These are phyloP conservation scores for Colletotrichum limetticola DNA, from an alignment of 2,329 filamentous ascomycete species.

Conservation along the genomic window DNA sequence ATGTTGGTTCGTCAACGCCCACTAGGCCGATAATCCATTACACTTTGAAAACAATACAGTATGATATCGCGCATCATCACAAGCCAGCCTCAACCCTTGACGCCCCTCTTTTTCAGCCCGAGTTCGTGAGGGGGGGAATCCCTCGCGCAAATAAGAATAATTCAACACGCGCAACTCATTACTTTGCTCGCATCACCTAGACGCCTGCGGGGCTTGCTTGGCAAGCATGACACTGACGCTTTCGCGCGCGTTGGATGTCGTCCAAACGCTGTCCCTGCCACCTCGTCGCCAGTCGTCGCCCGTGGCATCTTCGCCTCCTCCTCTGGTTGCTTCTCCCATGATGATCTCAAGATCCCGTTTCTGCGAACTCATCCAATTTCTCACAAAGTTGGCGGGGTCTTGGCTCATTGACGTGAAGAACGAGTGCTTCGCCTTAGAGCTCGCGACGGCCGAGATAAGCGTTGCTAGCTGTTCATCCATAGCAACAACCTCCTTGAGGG, in stretches of 20 bases:
- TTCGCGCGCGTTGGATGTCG: slow-evolving; percentile 68
- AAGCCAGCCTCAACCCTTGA: background rate
- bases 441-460: slow-evolving; percentile 82
- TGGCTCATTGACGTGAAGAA: slow-evolving; percentile 84
- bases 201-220: slow-evolving; percentile 52
- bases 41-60: background rate
- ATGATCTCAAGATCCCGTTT: slow-evolving; percentile 91
- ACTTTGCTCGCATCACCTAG: slow-evolving; percentile 4
- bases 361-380: slow-evolving; percentile 90
- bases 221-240: slow-evolving; percentile 71
- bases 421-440: slow-evolving; percentile 89
- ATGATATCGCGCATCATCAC: background rate
- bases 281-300: slow-evolving; percentile 77
- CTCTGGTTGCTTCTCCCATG: slow-evolving; percentile 79
- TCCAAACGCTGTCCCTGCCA: slow-evolving; percentile 65
- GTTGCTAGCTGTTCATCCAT: slow-evolving; percentile 89
- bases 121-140: background rate
- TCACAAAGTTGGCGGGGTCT: slow-evolving; percentile 86
- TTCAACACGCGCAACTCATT: background rate
- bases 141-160: background rate
- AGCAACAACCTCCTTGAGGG: slow-evolving; percentile 78
- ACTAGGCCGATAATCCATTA: background rate
- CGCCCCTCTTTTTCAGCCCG: background rate
- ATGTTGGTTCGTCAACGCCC: background rate
- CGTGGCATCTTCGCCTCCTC: slow-evolving; percentile 65